Evolutionary conservation across 768 basidiomycete genomes (phyloP).

Genomic region (Termitomyces sp.): DNA sequence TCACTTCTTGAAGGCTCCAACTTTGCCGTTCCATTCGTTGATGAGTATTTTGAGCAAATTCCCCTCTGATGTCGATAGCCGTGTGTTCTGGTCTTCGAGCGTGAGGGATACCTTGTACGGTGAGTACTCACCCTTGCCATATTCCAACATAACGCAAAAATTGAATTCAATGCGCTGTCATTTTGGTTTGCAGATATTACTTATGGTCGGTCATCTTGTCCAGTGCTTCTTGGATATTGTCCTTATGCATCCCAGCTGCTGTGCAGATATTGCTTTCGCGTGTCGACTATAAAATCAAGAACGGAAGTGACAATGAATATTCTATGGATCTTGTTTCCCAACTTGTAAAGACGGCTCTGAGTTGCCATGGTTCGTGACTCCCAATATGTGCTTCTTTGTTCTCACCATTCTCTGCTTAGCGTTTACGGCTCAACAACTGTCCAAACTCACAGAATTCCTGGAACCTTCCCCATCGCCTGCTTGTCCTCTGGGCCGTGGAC

Average conservation of each 20-base stretch:
- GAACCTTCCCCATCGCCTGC: constrained; percentile 17
- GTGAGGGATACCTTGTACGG: constrained; percentile 66
- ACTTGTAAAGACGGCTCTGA: constrained; percentile 45
- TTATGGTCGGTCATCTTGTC: constrained; percentile 20
- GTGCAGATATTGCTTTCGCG: constrained; percentile 54
- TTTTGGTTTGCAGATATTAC: constrained; percentile 28
- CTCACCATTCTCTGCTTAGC: constrained; percentile 28
- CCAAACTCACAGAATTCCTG: constrained; percentile 38
- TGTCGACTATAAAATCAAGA: constrained; percentile 25
- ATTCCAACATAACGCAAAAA: background rate
- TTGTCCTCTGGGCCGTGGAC: constrained; percentile 7
- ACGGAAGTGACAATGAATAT: constrained; percentile 29
- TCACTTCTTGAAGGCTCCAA: constrained; percentile 83
- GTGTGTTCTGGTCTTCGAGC: constrained; percentile 63
- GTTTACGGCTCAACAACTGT: constrained; percentile 57
- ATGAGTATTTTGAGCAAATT: constrained; percentile 73
- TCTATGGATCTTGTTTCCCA: constrained; percentile 30
- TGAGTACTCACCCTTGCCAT: constrained; percentile 26
- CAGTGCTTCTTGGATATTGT: background rate
- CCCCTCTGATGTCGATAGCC: constrained; percentile 68
- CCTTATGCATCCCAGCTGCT: constrained; percentile 31
- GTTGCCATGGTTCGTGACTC: constrained; percentile 48
- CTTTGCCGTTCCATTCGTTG: constrained; percentile 75
- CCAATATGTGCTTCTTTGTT: background rate
- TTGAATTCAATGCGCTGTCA: constrained; percentile 2